These are phyloP conservation scores for Fusarium sp. DNA, from an alignment of 2,329 filamentous ascomycete species.

Conservation along the genomic window DNA sequence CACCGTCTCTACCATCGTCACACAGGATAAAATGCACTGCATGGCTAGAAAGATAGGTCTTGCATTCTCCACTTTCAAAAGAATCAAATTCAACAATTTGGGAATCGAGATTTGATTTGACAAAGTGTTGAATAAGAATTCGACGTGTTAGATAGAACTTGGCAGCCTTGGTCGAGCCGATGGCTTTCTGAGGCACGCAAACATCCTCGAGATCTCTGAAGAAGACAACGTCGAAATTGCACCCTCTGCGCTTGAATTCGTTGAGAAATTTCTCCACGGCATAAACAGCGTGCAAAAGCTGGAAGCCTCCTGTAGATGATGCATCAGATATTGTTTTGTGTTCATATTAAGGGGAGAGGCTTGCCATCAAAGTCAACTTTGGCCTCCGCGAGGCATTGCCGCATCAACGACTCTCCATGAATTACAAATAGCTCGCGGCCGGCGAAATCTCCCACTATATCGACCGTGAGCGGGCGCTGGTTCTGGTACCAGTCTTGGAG, in stretches of 20 bases:
- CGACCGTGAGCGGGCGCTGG: conserved; percentile 56
- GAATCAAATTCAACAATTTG: conserved; percentile 61
- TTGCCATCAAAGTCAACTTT: conserved; percentile 72
- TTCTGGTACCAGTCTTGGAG: conserved; percentile 27
- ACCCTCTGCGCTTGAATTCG: conserved; percentile 72
- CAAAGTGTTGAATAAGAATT: conserved; percentile 74
- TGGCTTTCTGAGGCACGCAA: conserved; percentile 63
- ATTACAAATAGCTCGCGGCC: conserved; percentile 79
- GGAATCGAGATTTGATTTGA: conserved; percentile 15
- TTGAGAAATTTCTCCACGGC: conserved; percentile 75
- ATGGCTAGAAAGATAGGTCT: conserved; percentile 65
- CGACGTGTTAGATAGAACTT: conserved; percentile 74
- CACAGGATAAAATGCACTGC: conserved; percentile 77
- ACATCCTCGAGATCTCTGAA: conserved; percentile 69
- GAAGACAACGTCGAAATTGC: conserved; percentile 79
- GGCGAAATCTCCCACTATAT: conserved; percentile 81
- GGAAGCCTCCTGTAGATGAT: conserved; percentile 67
- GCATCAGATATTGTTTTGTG: conserved; percentile 14
- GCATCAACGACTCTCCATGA: conserved; percentile 79
- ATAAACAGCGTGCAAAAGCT: conserved; percentile 78
- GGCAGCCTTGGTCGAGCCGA: conserved; percentile 31
- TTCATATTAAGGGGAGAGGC: conserved; percentile 5
- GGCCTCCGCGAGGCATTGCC: conserved; percentile 72
- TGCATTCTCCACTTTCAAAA: conserved; percentile 64
- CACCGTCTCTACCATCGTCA: conserved; percentile 68